Evolutionary conservation across 148 eudicot species (phyloP), one percentile per base, ranked within the genome.

Genomic region (Rhododendron griersonianum): DNA sequence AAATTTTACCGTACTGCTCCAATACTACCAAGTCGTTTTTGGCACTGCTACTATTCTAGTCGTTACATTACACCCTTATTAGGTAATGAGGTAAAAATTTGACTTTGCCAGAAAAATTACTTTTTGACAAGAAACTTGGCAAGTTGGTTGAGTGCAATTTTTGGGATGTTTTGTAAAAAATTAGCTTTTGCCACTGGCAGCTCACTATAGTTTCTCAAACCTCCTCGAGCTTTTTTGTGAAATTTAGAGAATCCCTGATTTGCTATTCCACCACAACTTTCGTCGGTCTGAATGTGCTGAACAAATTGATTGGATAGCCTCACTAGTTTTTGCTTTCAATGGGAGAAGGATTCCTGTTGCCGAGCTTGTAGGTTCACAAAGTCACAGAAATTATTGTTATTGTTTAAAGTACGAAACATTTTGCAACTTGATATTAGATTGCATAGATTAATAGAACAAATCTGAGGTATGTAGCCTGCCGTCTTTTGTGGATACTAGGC

Each of bases 261-360:
- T 48, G 21, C n/a, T 79, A 48, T 48, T 51, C 57, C 35, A n/a
- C 18, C 37, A n/a, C 82, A 80, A 80, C 39, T 80, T 28, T 48
- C 59, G 6, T 80, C 30, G 8, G 14, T 80, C 39, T 80, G 61
- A 80, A 80, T 78, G 51, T 78, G 81, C 81, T 78, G 53, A 78
- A 44, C 30, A 45, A 44, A 47, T 44, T 41, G 53, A 45, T 78
- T 78, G 53, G 30, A 45, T 44, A 21, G 18, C 81, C 53, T 78
- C 50, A 1, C 50, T 78, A 78, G 53, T 10, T 78, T 21, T 53
- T 45, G 81, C 15, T 37, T 45, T 78, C 81, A 44, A 21, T 78
- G 53, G 50, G n/a, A 25, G 48, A 6, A 33, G 78, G 44, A 74
- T 4, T 74, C 41, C 78, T 14, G 9, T 18, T 39, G 30, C 16